Percentiles rank a stretch among this genome's conserved stretches.
Conservation (phyloP, 1,139 yeast species). For the Yamadazyma jaroonii region DNA sequence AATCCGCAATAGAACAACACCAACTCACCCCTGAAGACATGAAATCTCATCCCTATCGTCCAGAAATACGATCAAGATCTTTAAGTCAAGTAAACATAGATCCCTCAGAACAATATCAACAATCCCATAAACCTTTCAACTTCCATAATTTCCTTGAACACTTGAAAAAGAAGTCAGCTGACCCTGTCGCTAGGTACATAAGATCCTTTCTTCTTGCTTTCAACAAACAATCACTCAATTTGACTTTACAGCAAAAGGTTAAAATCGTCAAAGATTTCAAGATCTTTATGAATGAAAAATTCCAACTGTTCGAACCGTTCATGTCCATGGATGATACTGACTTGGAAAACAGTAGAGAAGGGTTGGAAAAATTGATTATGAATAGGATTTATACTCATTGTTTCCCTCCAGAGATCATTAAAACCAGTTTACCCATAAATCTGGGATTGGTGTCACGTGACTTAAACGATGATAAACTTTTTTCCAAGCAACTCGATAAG, state of each 20-base stretch:
- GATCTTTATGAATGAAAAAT: slow-evolving; percentile 64
- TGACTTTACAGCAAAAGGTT: slow-evolving; percentile 75
- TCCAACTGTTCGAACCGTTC: slow-evolving; percentile 71
- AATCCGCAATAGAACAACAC: slow-evolving; percentile 12
- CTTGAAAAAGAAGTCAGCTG: slow-evolving; percentile 73
- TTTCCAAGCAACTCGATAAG: slow-evolving; percentile 57
- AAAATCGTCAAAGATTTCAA: slow-evolving; percentile 76
- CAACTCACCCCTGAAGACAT: slow-evolving; percentile 15
- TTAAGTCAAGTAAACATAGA: slow-evolving; percentile 14
- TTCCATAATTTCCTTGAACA: slow-evolving; percentile 77
- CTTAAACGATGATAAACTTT: slow-evolving; percentile 54
- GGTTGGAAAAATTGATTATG: slow-evolving; percentile 90
- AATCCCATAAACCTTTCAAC: slow-evolving; percentile 62
- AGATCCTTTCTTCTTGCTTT: slow-evolving; percentile 79
- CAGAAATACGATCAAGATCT: slow-evolving; percentile 8
- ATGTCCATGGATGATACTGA: slow-evolving; percentile 56
- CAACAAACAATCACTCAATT: slow-evolving; percentile 53
- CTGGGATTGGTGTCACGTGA: slow-evolving; percentile 40
- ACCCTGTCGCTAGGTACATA: slow-evolving; percentile 84
- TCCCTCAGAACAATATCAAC: slow-evolving; percentile 23
- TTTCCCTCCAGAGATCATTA: slow-evolving; percentile 72
- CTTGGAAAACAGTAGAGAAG: slow-evolving; percentile 78
- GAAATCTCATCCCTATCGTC: slow-evolving; percentile 5
- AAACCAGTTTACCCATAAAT: slow-evolving; percentile 9
- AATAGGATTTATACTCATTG: slow-evolving; percentile 76